Evolutionary conservation across 106 monocot species (phyloP).

Genomic region (Xerophyta viscosa): DNA sequence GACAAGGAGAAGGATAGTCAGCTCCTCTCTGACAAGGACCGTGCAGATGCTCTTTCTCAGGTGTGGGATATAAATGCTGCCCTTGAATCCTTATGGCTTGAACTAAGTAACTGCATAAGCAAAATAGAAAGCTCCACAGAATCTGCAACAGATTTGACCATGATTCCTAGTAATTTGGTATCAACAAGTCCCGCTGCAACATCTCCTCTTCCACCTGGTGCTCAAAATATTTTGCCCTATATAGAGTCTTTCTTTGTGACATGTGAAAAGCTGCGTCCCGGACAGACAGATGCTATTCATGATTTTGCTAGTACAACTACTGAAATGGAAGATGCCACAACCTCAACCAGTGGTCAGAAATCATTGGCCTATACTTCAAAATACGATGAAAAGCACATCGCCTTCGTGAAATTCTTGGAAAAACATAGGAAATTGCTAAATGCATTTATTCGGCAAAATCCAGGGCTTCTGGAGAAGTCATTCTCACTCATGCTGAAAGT

Average conservation of each 20-base stretch:
- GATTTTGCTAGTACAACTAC: conserved; percentile 26
- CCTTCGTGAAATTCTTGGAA: conserved; percentile 83
- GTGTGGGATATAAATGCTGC: conserved; percentile 67
- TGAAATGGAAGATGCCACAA: conserved; percentile 51
- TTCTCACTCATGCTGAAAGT: conserved; percentile 94
- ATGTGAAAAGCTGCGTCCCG: conserved; percentile 78
- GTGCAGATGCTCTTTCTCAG: conserved; percentile 54
- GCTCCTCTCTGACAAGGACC: conserved; percentile 45
- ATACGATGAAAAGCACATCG: conserved; percentile 64
- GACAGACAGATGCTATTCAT: conserved; percentile 34
- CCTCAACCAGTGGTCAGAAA: conserved; percentile 39
- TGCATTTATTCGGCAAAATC: conserved; percentile 91
- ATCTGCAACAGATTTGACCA: conserved; percentile 33
- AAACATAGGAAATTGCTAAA: conserved; percentile 84
- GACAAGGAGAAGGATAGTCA: conserved; percentile 62
- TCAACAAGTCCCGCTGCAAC: conserved; percentile 27
- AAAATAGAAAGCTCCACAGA: conserved; percentile 83
- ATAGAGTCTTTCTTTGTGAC: conserved; percentile 97
- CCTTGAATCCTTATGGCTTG: conserved; percentile 80
- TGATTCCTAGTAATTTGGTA: conserved; percentile 22
- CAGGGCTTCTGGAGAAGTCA: conserved; percentile 93
- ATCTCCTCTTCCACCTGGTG: conserved; percentile 79
- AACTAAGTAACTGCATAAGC: conserved; percentile 85
- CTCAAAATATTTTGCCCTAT: conserved; percentile 89
- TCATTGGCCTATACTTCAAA: conserved; percentile 11